Percentiles rank a stretch among this genome's conserved stretches.
Evolutionary conservation across 1,139 yeast genomes (phyloP).

Genomic region (Suhomyces coccinellae): DNA sequence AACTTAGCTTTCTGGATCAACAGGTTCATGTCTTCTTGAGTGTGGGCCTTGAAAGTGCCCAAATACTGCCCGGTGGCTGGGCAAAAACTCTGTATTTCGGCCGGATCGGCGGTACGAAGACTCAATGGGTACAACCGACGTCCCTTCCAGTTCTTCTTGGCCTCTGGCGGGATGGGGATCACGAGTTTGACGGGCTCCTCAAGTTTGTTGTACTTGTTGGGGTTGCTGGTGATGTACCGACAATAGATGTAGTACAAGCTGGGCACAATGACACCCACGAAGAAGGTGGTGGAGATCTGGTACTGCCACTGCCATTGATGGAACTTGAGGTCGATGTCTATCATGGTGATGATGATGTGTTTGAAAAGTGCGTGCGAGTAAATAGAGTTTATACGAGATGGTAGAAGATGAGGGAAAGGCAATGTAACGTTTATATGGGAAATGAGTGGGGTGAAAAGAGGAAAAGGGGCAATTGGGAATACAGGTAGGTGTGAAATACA

Average conservation of each 20-base stretch:
- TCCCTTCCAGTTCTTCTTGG: conserved; percentile 92
- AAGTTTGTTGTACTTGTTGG: conserved; percentile 44
- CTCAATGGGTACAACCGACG: conserved; percentile 66
- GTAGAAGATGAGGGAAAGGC: neutral
- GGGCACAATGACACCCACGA: conserved; percentile 43
- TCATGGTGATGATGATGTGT: conserved; percentile 28
- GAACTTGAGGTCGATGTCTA: conserved; percentile 46
- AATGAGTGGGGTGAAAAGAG: no score
- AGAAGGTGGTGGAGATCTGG: conserved; percentile 49
- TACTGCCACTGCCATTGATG: conserved; percentile 50
- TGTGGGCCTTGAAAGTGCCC: conserved; percentile 66
- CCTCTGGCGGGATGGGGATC: conserved; percentile 73
- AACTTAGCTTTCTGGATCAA: conserved; percentile 53
- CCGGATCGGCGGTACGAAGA: conserved; percentile 58
- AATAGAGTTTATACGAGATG: conserved; percentile 1
- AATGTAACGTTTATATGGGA: no score
- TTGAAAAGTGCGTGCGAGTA: neutral
- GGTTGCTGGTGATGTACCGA: conserved; percentile 39
- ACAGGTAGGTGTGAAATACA: no score
- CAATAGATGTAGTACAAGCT: conserved; percentile 39
- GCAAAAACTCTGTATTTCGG: conserved; percentile 77
- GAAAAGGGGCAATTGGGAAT: no score
- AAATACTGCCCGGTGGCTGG: conserved; percentile 94
- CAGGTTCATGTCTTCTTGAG: conserved; percentile 67
- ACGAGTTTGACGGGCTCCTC: conserved; percentile 53